Percentiles rank a stretch among this genome's conserved stretches.
These are phyloP conservation scores for Aspergillus incahuasiensis DNA, from an alignment of 495 filamentous ascomycete species.

Conservation along the genomic window DNA sequence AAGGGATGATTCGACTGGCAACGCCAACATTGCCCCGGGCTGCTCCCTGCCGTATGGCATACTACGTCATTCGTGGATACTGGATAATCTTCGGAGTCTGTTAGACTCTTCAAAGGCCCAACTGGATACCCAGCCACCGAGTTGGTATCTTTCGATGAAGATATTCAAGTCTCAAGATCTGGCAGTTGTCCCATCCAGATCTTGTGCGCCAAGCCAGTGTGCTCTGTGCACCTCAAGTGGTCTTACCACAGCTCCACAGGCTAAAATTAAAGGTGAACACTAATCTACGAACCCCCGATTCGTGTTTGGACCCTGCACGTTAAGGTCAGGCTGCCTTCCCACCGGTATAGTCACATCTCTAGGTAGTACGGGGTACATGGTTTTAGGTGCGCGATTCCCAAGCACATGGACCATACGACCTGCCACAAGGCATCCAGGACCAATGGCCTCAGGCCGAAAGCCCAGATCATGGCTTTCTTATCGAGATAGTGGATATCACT, in stretches of 20 bases:
- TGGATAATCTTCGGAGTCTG: too few species aligned
- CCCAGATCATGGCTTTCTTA: not conserved
- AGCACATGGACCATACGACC: not conserved
- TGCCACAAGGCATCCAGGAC: not conserved
- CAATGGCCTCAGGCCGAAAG: not conserved
- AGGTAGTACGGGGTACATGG: not conserved
- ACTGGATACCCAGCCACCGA: too few species aligned
- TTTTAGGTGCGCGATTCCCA: not conserved
- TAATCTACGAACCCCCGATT: not conserved
- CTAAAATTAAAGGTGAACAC: not conserved
- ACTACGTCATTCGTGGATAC: too few species aligned
- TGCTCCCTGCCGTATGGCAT: too few species aligned
- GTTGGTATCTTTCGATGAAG: too few species aligned
- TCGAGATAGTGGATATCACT: not conserved
- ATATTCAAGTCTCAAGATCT: not conserved
- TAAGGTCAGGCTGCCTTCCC: not conserved
- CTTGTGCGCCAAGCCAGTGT: not conserved
- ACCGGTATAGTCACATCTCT: not conserved
- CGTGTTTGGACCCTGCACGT: not conserved
- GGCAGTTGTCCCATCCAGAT: not conserved
- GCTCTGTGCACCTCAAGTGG: slow-evolving; percentile 2
- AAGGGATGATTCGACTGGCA: too few species aligned
- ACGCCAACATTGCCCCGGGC: too few species aligned
- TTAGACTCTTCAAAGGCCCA: too few species aligned
- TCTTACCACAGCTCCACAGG: slow-evolving; percentile 1